Base-by-base conservation (phyloP, 495 filamentous ascomycete species). In the Penicillium crystallinum region DNA sequence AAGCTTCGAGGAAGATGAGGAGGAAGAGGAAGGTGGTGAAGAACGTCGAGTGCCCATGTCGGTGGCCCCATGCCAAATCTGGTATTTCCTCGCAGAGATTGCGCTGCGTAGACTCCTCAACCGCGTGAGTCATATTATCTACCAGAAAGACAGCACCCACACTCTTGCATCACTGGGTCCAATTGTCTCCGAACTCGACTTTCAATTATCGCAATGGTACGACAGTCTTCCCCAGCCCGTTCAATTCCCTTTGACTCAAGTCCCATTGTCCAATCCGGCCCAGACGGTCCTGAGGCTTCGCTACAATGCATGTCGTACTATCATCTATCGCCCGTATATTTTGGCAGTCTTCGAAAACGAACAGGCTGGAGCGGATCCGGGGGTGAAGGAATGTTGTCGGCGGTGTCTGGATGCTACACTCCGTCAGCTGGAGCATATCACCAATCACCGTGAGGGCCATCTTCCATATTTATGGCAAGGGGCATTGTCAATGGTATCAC, bases 401-500 rank as follows among this genome's bases (percentile, higher is more conserved):
- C 87, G 89, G 64, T 90, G 87, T 66, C 73, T 91, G n/a, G 88
- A 91, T 63, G 87, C 88, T 49, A 87, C 84, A 39, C 77, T 92
- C 58, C 78, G 84, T 62, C 88, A 92, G 69, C 75, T 91, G 48
- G 87, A 91, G 68, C 79, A 90, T 60, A 84, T 91, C 58, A 80
- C 80, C 46, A 86, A 83, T 49, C 88, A 91, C 73, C 87, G 89
- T 59, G 87, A 86, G 58, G 88, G 88, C 50, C 88, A 91, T 58
- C 84, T 92, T 67, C 88, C 87, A n/a, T 91, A 91, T 69, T 77
- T 91, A 14, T 90, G 87, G 86, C 87, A 90, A 71, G 88, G 88
- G 30, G 88, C 88, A 2, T 75, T 91, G 37, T 89, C 84, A 43
- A 86, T 92, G 61, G 85, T 91, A 21, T 89, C 85, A 7, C 88